Conservation (phyloP, 208 protist genomes). For the Trypanosoma platydactyli region DNA sequence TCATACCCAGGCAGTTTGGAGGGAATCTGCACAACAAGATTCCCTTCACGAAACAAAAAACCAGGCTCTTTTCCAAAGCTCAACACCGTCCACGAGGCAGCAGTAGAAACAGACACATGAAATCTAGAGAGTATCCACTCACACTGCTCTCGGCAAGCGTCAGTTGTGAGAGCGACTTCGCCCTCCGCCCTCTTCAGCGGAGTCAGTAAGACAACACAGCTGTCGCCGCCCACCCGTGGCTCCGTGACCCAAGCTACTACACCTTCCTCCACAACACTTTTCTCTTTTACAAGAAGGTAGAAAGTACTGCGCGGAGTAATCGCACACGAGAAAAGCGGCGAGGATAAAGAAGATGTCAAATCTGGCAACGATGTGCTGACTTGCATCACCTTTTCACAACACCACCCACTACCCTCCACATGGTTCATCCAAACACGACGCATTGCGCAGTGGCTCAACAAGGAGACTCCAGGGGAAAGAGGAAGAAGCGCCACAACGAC, state of each 20-base stretch:
- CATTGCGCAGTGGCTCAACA: conserved; percentile 2
- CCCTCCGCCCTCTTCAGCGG: neutral
- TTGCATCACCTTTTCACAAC: conserved; percentile 5
- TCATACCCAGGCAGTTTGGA: conserved; percentile 32
- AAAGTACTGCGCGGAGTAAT: conserved; percentile 27
- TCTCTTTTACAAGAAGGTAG: conserved; percentile 19
- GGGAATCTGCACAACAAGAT: conserved; percentile 61
- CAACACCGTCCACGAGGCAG: conserved; percentile 17
- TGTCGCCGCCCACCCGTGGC: conserved; percentile 48
- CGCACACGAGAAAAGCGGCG: neutral
- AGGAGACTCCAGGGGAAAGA: conserved; percentile 9
- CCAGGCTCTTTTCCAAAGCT: conserved; percentile 25
- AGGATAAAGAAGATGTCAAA: too few species aligned
- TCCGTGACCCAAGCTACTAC: conserved; percentile 41
- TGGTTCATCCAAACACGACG: conserved; percentile 10
- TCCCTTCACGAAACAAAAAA: conserved; percentile 48
- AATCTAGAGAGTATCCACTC: conserved; percentile 25
- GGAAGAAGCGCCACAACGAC: conserved; percentile 13
- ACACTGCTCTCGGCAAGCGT: conserved; percentile 12
- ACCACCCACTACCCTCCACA: conserved; percentile 10
- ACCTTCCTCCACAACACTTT: neutral
- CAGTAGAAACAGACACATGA: conserved; percentile 16
- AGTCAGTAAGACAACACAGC: conserved; percentile 45
- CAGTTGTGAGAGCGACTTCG: neutral
- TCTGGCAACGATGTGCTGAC: too few species aligned